Conservation (phyloP, 345 rosid species). For the Sisymbrium altissimum region DNA sequence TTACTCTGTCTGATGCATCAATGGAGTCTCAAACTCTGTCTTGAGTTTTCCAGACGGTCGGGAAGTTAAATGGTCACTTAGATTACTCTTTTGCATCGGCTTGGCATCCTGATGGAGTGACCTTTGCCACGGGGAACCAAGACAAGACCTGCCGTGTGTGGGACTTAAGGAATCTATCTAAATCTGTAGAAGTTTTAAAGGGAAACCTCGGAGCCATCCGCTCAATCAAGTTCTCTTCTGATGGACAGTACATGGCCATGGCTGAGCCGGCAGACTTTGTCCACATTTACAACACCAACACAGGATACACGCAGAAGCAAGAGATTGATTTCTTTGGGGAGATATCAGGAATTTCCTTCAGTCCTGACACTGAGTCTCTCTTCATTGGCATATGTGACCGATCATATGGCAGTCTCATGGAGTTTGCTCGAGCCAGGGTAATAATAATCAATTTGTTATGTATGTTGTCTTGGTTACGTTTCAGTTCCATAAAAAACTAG, state of each 20-base stretch:
- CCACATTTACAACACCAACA: neutral
- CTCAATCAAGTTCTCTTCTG: neutral
- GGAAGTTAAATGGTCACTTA: neutral
- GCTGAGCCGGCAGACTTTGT: neutral
- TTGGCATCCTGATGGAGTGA: neutral
- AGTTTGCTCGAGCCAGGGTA: conserved; percentile 3
- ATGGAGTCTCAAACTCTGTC: neutral
- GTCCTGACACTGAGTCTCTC: neutral
- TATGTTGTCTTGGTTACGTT: neutral
- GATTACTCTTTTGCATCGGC: neutral
- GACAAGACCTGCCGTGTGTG: neutral
- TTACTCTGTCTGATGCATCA: neutral
- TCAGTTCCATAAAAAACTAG: no score
- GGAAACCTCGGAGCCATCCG: neutral
- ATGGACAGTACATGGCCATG: conserved; percentile 1
- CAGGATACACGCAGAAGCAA: neutral
- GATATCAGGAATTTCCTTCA: neutral
- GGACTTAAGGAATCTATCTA: neutral
- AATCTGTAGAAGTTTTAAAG: neutral
- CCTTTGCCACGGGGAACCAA: neutral
- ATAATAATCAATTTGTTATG: neutral
- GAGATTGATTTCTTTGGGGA: neutral
- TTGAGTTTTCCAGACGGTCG: neutral
- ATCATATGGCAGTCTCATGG: neutral
- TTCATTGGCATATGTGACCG: neutral